These are phyloP conservation scores for Besnoitia besnoiti DNA, from an alignment of 169 alveolate genomes.

Conservation along the genomic window DNA sequence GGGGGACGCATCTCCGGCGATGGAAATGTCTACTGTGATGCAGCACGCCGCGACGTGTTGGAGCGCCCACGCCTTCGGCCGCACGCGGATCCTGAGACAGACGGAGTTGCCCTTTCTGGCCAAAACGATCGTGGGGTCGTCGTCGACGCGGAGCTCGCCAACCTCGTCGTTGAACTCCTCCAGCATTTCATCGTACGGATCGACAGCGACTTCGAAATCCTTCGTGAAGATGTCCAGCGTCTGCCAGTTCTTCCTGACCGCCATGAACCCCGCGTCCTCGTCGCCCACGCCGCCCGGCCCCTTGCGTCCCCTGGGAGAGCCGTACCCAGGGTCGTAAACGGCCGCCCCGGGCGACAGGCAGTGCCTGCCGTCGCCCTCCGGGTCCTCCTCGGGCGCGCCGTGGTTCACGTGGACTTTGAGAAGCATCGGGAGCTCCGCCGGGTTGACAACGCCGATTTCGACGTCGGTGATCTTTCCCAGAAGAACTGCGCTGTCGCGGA, in stretches of 20 bases:
- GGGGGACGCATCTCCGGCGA: not conserved
- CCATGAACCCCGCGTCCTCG: not conserved
- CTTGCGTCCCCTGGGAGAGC: not conserved
- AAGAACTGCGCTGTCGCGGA: not conserved
- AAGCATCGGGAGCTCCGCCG: constrained; percentile 38
- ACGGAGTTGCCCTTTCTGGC: not conserved
- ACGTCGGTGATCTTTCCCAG: not conserved
- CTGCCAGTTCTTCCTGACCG: constrained; percentile 34
- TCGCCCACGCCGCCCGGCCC: not conserved
- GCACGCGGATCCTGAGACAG: constrained; percentile 27
- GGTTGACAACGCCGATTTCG: constrained; percentile 11
- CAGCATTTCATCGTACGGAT: constrained; percentile 46
- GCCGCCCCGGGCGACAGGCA: not conserved
- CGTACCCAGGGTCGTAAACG: not conserved
- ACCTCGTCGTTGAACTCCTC: constrained; percentile 5
- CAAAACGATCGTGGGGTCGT: not conserved
- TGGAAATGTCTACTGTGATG: constrained; percentile 10
- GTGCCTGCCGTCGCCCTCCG: not conserved
- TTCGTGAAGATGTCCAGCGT: not conserved
- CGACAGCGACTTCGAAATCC: constrained; percentile 5
- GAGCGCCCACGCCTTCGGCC: not conserved
- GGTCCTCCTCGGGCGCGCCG: not conserved
- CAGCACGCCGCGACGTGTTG: constrained; percentile 16
- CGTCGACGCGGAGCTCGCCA: not conserved
- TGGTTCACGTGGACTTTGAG: not conserved